Evolutionary conservation across 306 rosid genomes (phyloP).

Genomic region (Crotalaria pallida): DNA sequence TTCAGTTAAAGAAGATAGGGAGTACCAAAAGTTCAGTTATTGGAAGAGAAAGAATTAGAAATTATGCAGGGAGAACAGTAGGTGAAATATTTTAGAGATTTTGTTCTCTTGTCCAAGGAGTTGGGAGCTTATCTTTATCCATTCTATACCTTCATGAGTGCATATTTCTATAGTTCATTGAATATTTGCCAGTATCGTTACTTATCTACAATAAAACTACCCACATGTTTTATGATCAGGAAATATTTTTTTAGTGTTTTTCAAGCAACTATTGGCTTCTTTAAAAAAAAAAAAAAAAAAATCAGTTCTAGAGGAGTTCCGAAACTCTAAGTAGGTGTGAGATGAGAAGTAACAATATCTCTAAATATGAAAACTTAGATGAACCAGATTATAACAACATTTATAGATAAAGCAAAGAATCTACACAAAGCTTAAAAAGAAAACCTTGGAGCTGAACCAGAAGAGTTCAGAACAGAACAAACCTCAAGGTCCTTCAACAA

Average conservation of each 20-base stretch:
- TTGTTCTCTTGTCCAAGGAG: neutral
- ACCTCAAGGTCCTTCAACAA: conserved; percentile 79
- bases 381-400: neutral
- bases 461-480: conserved; percentile 20
- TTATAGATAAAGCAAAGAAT: neutral
- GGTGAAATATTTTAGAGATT: neutral
- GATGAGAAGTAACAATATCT: neutral
- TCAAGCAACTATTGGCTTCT: neutral
- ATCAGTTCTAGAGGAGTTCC: neutral
- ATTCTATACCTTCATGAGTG: conserved; percentile 1
- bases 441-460: neutral
- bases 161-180: neutral
- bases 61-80: neutral
- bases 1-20: neutral
- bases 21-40: neutral
- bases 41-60: neutral
- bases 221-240: neutral
- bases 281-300: neutral
- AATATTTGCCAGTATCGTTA: neutral
- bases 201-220: neutral
- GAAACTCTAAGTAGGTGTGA: neutral
- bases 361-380: neutral
- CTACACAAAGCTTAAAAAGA: neutral
- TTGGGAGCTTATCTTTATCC: neutral
- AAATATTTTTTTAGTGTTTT: neutral